Evolutionary conservation across 2,329 filamentous ascomycete species (phyloP).

Genomic region (Mycosphaerelloides madeirae): DNA sequence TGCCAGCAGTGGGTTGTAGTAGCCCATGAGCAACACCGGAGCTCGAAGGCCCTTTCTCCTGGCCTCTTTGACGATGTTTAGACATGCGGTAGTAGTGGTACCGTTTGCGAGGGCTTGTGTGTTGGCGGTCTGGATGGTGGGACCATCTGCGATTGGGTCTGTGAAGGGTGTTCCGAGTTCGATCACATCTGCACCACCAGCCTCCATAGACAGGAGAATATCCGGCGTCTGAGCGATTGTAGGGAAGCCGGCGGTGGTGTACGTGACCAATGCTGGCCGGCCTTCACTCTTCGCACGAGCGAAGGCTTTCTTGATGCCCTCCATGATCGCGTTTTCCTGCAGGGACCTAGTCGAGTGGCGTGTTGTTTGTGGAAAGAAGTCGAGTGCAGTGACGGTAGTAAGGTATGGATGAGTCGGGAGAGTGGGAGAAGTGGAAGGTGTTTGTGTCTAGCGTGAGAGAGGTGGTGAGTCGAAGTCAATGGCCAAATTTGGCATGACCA

Average conservation of each 20-base stretch:
- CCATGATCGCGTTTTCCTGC: slow-evolving; percentile 33
- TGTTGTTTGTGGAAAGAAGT: no score
- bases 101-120: slow-evolving; percentile 83
- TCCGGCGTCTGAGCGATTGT: slow-evolving; percentile 75
- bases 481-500: no score
- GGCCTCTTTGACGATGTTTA: slow-evolving; percentile 79
- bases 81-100: slow-evolving; percentile 72
- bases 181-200: slow-evolving; percentile 89
- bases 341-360: background rate
- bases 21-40: slow-evolving; percentile 93
- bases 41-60: slow-evolving; percentile 70
- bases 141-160: slow-evolving; percentile 95
- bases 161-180: slow-evolving; percentile 96
- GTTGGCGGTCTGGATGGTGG: slow-evolving; percentile 93
- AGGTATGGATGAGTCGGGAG: no score
- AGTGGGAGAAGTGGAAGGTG: no score
- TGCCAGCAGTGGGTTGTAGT: slow-evolving; percentile 92
- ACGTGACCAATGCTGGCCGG: slow-evolving; percentile 77
- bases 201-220: slow-evolving; percentile 84
- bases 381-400: no score
- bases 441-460: no score
- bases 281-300: slow-evolving; percentile 48
- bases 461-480: no score
- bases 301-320: slow-evolving; percentile 48
- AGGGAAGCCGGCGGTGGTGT: slow-evolving; percentile 92